Conservation (phyloP, 305 asterid genomes). For the Fraxinus albicans region DNA sequence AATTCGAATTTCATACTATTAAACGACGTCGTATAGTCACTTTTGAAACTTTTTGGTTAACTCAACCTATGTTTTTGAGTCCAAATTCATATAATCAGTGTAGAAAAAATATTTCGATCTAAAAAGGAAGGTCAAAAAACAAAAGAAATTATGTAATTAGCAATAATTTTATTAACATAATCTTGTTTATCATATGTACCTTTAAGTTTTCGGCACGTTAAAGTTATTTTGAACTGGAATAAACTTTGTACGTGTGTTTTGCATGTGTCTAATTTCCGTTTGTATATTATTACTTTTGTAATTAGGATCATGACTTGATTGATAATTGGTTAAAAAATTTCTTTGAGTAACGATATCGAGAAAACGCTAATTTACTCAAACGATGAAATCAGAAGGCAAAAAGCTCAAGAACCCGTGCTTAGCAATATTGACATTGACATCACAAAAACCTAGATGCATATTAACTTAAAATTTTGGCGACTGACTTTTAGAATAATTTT, state of each 20-base stretch:
- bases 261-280: neutral
- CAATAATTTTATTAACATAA: neutral
- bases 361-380: neutral
- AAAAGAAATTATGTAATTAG: neutral
- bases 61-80: too few species aligned
- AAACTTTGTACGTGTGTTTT: neutral
- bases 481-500: too few species aligned
- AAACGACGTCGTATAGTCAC: neutral
- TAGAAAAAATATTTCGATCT: too few species aligned
- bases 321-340: too few species aligned
- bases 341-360: neutral
- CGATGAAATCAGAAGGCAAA: neutral
- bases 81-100: neutral
- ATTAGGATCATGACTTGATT: neutral
- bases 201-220: neutral
- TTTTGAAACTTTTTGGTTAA: neutral
- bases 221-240: neutral
- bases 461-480: too few species aligned
- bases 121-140: too few species aligned
- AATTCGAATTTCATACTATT: neutral
- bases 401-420: neutral
- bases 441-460: conserved; percentile 7
- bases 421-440: neutral
- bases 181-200: neutral
- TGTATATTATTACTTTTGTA: neutral